Evolutionary conservation across 2,329 filamentous ascomycete species (phyloP), one percentile per base, ranked within the genome.

Genomic region (Fragosphaeria purpurea): DNA sequence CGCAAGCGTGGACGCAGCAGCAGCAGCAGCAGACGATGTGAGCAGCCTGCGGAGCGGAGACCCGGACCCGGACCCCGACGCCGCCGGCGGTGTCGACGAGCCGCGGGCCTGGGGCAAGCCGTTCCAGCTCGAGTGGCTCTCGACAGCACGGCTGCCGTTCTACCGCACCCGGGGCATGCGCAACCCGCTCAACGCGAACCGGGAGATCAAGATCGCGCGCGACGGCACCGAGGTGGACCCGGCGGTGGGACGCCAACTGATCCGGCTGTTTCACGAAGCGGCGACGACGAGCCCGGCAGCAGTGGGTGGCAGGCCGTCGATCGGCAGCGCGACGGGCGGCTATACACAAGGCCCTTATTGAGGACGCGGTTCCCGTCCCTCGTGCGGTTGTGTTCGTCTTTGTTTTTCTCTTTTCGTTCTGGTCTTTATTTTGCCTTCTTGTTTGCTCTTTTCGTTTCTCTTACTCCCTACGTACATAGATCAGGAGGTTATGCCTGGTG

Each of bases 201-300:
- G 91, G 48, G 91, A 97, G 63, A 87, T 97, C 55, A 97, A 97
- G 67, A 95, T 97, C 62, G 91, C 91, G 31, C 78, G 91, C 60
- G 91, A 97, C 60, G 91, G 91, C 2, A 97, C 91, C 0, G 91
- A 97, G 65, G 72, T 97, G 48, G 91, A 97, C 66, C 86, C 90
- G 33, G 79, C 74, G 34, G 79, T 95, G 42, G 91, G 90, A 5
- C 80, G 81, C 59, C 80, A 80, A 59, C 70, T 97, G 49, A 74
- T 94, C 55, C 81, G 82, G 43, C 76, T 96, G 60, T 96, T 97
- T 65, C 84, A 87, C 59, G 70, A 56, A 22, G 10, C 31, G 6
- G 10, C 41, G 6, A n/a, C 42, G 9, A 22, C 10, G 30, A 31
- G 42, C n/a, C 39, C 47, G 38, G 35, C 34, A 34, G 65, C 69